Evolutionary conservation across 805 yeast genomes (phyloP), one percentile per base, ranked within the genome.

Genomic region (Candida ascalaphidarum): DNA sequence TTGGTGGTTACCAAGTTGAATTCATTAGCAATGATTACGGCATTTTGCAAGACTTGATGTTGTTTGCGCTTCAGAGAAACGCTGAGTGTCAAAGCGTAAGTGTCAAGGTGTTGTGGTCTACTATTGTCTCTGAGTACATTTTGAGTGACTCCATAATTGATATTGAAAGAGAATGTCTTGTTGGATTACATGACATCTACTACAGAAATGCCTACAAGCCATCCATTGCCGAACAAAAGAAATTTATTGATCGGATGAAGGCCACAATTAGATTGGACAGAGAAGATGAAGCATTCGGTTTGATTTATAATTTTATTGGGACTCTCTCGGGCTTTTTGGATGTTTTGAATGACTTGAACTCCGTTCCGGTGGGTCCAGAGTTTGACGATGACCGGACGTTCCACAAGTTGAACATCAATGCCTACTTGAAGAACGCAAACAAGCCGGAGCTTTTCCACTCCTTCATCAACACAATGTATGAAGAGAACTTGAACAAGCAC

Each of bases 361-460:
- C 71, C 33, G 84, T 85, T 32, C 95, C 95, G 10, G 68, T 66
- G 26, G 86, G 86, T 12, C 77, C 77, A 23, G 94, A 84, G 44
- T 86, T 81, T 52, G 89, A 81, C 43, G 89, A 82, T 49, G 95
- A 85, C 52, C 65, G 95, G 44, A 77, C 86, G 4, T 80, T 81
- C 69, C 81, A 80, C 48, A 74, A 74, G 34, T 64, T 85, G 46
- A 80, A 78, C 43, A 77, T 84, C 43, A 72, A 82, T 36, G 77
- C 85, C 23, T 83, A 74, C 54, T 63, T 85, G 51, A 71, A 79
- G 65, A 75, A 81, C 39, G 85, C 83, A 23, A 74, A 78, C 46
- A 75, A 76, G 41, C 89, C 92, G 1, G 92, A 82, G 50, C 61
- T 81, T 33, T 78, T 84, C 53, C 80, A 81, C 50, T 71, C 81